Conservation (phyloP, 2,329 filamentous ascomycete species). For the Trichophyton benhamiae region DNA sequence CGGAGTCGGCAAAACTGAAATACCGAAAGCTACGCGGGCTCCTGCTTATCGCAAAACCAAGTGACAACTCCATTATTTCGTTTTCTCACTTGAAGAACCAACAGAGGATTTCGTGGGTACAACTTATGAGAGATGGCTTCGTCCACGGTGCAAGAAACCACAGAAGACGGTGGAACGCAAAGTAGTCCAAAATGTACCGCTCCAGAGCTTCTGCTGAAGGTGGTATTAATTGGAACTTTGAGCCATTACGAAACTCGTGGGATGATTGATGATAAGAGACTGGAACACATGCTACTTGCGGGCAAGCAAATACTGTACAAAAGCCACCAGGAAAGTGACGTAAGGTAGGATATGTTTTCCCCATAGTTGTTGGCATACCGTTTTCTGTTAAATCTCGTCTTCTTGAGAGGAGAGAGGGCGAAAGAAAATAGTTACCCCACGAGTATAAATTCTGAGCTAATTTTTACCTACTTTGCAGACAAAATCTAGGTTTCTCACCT, state of each 20-base stretch:
- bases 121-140: conserved; percentile 20
- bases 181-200: conserved; percentile 31
- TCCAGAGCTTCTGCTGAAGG: conserved; percentile 37
- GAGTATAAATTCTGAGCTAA: background rate
- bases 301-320: conserved; percentile 49
- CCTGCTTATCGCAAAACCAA: background rate
- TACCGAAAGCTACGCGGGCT: background rate
- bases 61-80: background rate
- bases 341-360: conserved; percentile 31
- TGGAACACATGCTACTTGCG: conserved; percentile 46
- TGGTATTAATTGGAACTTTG: conserved; percentile 36
- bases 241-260: conserved; percentile 50
- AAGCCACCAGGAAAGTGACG: conserved; percentile 44
- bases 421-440: background rate
- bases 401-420: no score
- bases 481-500: conserved; percentile 45
- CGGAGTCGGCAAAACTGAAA: background rate
- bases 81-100: background rate
- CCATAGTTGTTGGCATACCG: no score
- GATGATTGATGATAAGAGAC: conserved; percentile 47
- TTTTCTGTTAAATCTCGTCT: background rate
- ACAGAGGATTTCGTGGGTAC: background rate
- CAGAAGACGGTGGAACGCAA: conserved; percentile 12
- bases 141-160: conserved; percentile 3
- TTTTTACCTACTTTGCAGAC: conserved; percentile 24